A percentile compares a stretch with the other conserved stretches of the same genome.
These are phyloP conservation scores for Kluyveromyces nonfermentans DNA, from an alignment of 805 yeast genomes.

Conservation along the genomic window DNA sequence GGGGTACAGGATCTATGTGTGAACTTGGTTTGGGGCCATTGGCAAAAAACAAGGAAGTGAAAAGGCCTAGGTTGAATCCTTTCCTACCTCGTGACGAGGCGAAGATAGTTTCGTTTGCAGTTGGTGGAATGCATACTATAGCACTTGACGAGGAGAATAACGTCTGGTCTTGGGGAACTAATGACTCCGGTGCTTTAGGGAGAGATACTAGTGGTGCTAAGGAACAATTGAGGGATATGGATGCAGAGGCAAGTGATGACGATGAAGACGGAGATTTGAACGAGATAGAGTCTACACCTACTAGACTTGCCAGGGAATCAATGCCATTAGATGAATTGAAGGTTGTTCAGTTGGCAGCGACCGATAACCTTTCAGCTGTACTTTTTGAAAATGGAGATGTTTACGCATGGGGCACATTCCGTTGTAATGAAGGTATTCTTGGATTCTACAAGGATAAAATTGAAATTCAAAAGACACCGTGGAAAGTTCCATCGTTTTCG, in stretches of 20 bases:
- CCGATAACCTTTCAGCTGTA: slow-evolving; percentile 83
- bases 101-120: slow-evolving; percentile 78
- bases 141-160: slow-evolving; percentile 69
- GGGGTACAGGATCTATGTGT: slow-evolving; percentile 97
- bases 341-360: slow-evolving; percentile 78
- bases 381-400: slow-evolving; percentile 76
- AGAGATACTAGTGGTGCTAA: slow-evolving; percentile 64
- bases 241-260: slow-evolving; percentile 46
- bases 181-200: slow-evolving; percentile 87
- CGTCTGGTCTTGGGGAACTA: slow-evolving; percentile 98
- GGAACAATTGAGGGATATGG: slow-evolving; percentile 61
- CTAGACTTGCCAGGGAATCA: slow-evolving; percentile 44
- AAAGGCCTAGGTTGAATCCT: slow-evolving; percentile 90
- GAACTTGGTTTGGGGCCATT: slow-evolving; percentile 95
- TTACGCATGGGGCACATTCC: slow-evolving; percentile 96
- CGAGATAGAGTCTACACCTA: slow-evolving; percentile 84
- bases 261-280: slow-evolving; percentile 81
- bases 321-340: slow-evolving; percentile 42
- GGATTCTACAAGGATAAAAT: slow-evolving; percentile 63
- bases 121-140: slow-evolving; percentile 91
- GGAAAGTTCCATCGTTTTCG: slow-evolving; percentile 37
- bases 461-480: slow-evolving; percentile 58
- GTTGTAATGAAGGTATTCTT: slow-evolving; percentile 83
- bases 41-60: slow-evolving; percentile 87
- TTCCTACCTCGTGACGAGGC: slow-evolving; percentile 50